Percentiles rank a stretch among this genome's conserved stretches.
phyloP scores from a whole-genome alignment of 768 basidiomycete genomes.

The Vishniacozyma victoriae region DNA sequence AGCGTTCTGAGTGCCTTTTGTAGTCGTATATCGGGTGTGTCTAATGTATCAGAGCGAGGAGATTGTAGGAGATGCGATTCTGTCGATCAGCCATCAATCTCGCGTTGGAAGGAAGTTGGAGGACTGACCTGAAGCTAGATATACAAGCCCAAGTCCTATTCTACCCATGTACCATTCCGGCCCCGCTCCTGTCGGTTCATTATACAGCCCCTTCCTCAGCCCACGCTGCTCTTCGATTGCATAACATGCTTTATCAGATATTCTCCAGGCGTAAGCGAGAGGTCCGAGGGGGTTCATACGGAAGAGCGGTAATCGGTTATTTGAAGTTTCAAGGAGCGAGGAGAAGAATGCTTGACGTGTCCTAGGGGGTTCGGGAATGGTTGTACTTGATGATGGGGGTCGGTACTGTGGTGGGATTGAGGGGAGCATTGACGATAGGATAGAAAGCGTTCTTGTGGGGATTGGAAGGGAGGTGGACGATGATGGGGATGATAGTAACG shows the following conservation, averaged over 20 bases:
- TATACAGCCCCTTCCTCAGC: constrained; percentile 20
- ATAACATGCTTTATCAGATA: constrained; percentile 26
- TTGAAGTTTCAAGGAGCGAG: background rate
- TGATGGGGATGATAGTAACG: constrained; percentile 7
- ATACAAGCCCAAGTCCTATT: constrained; percentile 20
- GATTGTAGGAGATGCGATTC: constrained; percentile 35
- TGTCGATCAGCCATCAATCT: background rate
- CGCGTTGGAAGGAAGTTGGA: background rate
- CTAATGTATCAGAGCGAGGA: background rate
- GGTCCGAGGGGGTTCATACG: constrained; percentile 28
- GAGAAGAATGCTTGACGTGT: too few relatives aligned
- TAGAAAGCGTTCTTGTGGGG: background rate
- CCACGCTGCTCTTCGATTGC: constrained; percentile 8
- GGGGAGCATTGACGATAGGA: constrained; percentile 1
- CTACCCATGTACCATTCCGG: constrained; percentile 34
- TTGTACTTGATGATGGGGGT: too few relatives aligned
- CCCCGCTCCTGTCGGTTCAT: constrained; percentile 33
- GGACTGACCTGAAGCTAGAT: constrained; percentile 26
- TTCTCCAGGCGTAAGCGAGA: constrained; percentile 29
- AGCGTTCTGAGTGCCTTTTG: constrained; percentile 14
- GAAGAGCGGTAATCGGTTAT: constrained; percentile 18
- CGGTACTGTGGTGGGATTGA: too few relatives aligned
- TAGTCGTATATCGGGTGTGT: constrained; percentile 18
- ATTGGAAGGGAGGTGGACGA: background rate
- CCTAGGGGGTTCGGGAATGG: too few relatives aligned